Percentiles rank a stretch among this genome's conserved stretches.
These are phyloP conservation scores for Trichoderma virens DNA, from an alignment of 495 filamentous ascomycete species.

Conservation along the genomic window DNA sequence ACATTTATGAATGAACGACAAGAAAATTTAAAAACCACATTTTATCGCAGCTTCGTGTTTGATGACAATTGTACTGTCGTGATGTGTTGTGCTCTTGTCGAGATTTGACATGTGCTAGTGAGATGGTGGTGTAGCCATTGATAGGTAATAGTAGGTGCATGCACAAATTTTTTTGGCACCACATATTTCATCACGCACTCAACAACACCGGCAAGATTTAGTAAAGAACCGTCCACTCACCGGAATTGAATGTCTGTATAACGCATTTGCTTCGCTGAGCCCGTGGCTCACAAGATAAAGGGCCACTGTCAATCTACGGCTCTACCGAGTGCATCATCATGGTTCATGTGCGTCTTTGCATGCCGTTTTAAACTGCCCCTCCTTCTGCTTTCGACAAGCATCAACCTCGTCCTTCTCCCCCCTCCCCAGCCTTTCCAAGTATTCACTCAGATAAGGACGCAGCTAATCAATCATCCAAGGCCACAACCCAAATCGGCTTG, in stretches of 20 bases:
- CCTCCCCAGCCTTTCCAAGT: neutral
- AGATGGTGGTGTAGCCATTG: neutral
- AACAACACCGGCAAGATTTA: neutral
- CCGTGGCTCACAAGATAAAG: neutral
- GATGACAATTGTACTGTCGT: neutral
- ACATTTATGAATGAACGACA: conserved; percentile 2
- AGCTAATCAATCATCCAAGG: conserved; percentile 9
- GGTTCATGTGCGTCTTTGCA: conserved; percentile 1
- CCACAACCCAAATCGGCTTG: conserved; percentile 14
- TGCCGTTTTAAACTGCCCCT: neutral
- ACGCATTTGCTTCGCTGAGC: neutral
- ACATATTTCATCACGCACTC: neutral
- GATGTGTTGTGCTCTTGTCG: neutral
- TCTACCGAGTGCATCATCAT: neutral
- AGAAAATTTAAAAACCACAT: neutral
- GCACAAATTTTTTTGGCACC: conserved; percentile 4
- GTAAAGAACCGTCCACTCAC: neutral
- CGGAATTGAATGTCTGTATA: neutral
- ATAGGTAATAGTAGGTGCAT: neutral
- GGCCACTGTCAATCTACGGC: neutral
- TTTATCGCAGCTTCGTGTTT: neutral
- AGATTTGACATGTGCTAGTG: neutral
- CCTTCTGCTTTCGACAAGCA: neutral
- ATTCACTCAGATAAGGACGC: neutral
- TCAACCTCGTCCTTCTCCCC: neutral